Evolutionary conservation across 106 monocot genomes (phyloP), one percentile per base, ranked within the genome.

Genomic region (Platanthera zijinensis): DNA sequence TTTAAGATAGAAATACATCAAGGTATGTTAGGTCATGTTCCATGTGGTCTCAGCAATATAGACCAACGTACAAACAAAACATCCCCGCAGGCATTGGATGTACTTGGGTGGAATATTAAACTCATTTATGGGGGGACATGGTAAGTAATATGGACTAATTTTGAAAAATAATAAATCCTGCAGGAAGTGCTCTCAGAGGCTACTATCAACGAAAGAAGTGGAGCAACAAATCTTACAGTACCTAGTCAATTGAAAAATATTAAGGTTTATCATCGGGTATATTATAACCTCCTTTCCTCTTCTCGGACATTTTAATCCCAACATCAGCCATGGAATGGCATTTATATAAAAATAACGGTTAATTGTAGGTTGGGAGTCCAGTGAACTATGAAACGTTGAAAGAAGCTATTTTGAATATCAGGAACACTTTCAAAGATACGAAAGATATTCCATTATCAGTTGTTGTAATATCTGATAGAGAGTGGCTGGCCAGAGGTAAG

Each of bases 101-200:
- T 66, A 66, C 30, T 66, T 66, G 22, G 30, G 66, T 66, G 30
- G 66, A 66, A 66, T 66, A 28, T 66, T 10, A 8, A 28, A 66
- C 66, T 59, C 7, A 59, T 59, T 59, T 19, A 57, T 17, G 57
- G 5, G 14, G 57, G 12, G 57, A n/a, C 57, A 57, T n/a, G 57
- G 10, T 57, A 57, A 57, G 28, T 32, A 19, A 66, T 66, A 19
- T 32, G 12, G 66, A 32, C 66, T 32, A 32, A 3, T 32, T 18
- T 66, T 32, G 25, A 66, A 66, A 66, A 59, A 59, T 8, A 52
- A 45, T 76, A n/a, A 79, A 66, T 67, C 73, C 64, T 77, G 72
- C 80, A 99, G 97, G 88, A 91, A 90, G 87, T 99, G 45, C 74
- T 99, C 19, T 99, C 97, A 77, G 94, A 94, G 81, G 84, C 67